Conservation (phyloP, 169 alveolate species). For the Plasmodium cynomolgi region DNA sequence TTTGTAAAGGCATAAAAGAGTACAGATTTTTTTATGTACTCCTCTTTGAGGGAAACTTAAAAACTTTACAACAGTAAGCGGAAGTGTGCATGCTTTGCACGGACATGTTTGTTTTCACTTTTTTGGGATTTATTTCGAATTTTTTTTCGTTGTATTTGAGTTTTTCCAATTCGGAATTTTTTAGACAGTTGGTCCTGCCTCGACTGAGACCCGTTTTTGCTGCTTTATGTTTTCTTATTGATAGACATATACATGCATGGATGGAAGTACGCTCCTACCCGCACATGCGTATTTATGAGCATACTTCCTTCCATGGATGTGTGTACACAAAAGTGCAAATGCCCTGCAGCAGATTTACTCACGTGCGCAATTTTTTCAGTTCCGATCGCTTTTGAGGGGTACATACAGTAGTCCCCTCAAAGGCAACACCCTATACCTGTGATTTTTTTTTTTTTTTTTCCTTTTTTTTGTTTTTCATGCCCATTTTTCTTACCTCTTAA, state of each 20-base stretch:
- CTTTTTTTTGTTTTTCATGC: not conserved
- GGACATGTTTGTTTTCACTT: not conserved
- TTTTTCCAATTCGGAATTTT: not conserved
- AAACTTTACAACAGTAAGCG: not conserved
- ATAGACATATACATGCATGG: not conserved
- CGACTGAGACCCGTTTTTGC: slow-evolving; percentile 3
- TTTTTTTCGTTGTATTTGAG: not conserved
- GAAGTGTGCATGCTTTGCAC: not conserved
- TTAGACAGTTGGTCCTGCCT: not conserved
- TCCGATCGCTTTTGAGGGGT: not conserved
- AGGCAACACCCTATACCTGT: not conserved
- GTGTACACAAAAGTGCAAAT: not conserved
- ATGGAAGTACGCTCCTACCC: not conserved
- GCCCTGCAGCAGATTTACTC: not conserved
- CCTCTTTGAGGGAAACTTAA: not conserved
- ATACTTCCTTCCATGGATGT: not conserved
- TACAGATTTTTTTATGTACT: not conserved
- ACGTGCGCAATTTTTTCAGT: not conserved
- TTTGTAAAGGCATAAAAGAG: not conserved
- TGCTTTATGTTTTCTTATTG: slow-evolving; percentile 9
- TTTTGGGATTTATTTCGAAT: not conserved
- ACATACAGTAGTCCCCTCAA: not conserved
- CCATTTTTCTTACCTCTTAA: not conserved
- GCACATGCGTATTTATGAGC: not conserved
- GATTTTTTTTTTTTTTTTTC: not conserved